Evolutionary conservation across 225 moss, liverwort and hornwort species (phyloP).

Genomic region (Climacium dendroides): DNA sequence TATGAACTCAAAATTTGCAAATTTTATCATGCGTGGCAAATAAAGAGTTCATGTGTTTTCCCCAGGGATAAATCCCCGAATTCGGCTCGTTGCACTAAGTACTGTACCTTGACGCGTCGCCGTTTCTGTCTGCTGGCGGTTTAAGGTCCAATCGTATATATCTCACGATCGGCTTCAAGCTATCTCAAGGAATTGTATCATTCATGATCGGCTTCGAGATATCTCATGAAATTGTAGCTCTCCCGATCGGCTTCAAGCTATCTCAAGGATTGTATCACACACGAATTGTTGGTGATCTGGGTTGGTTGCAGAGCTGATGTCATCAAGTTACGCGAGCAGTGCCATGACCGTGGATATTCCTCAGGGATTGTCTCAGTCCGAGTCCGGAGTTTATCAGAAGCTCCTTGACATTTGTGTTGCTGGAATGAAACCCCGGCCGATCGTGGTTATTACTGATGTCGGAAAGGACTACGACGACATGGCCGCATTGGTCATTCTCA

Average conservation of each 20-base stretch:
- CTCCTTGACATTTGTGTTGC: neutral
- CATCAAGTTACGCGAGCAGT: neutral
- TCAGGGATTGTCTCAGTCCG: neutral
- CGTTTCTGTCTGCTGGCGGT: too few relatives aligned
- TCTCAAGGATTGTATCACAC: neutral
- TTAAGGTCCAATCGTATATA: too few relatives aligned
- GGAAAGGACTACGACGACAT: neutral
- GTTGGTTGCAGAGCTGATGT: neutral
- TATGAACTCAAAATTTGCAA: too few relatives aligned
- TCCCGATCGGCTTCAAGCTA: too few relatives aligned
- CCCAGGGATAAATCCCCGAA: too few relatives aligned
- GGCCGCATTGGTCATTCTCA: neutral
- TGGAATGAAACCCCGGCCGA: neutral
- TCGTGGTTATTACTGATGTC: neutral
- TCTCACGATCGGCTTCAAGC: neutral
- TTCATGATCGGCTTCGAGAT: too few relatives aligned
- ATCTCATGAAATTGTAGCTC: too few relatives aligned
- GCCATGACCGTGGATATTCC: neutral
- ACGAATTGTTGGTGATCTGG: neutral
- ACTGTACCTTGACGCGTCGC: too few relatives aligned
- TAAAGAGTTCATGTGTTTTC: too few relatives aligned
- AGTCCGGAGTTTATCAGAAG: neutral
- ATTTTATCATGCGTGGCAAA: too few relatives aligned
- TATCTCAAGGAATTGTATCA: neutral
- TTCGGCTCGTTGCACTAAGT: too few relatives aligned